A percentile compares a stretch with the other conserved stretches of the same genome.
Evolutionary conservation across 495 filamentous ascomycete species (phyloP).

Genomic region (Hypoxylon intermedium): DNA sequence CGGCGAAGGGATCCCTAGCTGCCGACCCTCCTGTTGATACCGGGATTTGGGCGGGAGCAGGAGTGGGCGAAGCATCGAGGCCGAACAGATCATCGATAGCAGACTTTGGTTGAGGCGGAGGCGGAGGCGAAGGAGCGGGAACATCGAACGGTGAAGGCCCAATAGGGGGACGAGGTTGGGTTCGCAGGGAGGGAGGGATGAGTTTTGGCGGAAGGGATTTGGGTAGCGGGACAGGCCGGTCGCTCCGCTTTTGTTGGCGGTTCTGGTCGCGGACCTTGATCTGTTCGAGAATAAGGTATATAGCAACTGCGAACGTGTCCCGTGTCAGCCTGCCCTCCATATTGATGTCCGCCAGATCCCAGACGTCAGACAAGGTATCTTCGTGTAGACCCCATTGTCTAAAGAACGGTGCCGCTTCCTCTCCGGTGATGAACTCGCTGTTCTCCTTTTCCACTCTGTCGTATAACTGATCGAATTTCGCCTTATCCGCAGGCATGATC

Average conservation of each 20-base stretch:
- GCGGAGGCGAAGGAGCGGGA: constrained; percentile 56
- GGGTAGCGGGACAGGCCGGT: constrained; percentile 71
- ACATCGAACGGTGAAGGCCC: constrained; percentile 54
- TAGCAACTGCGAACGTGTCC: constrained; percentile 96
- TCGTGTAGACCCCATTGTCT: constrained; percentile 89
- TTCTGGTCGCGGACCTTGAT: too few relatives aligned
- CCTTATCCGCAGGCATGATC: constrained; percentile 81
- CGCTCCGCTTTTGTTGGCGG: too few relatives aligned
- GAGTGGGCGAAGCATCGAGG: constrained; percentile 70
- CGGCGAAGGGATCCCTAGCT: constrained; percentile 65
- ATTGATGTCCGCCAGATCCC: constrained; percentile 95
- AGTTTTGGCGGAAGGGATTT: constrained; percentile 77
- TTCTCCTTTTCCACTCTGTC: constrained; percentile 78
- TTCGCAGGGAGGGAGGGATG: constrained; percentile 88
- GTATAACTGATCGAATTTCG: constrained; percentile 83
- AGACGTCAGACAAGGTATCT: constrained; percentile 91
- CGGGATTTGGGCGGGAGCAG: constrained; percentile 65
- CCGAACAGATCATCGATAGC: constrained; percentile 92
- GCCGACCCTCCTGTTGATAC: constrained; percentile 75
- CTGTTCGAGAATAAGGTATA: constrained; percentile 95
- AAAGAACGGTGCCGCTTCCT: constrained; percentile 95
- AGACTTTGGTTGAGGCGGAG: constrained; percentile 66
- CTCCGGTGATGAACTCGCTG: constrained; percentile 82
- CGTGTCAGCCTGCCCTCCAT: constrained; percentile 82
- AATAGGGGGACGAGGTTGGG: constrained; percentile 60